phyloP scores from a whole-genome alignment of 2,329 filamentous ascomycete species.

The Trematosphaeria pertusa region DNA sequence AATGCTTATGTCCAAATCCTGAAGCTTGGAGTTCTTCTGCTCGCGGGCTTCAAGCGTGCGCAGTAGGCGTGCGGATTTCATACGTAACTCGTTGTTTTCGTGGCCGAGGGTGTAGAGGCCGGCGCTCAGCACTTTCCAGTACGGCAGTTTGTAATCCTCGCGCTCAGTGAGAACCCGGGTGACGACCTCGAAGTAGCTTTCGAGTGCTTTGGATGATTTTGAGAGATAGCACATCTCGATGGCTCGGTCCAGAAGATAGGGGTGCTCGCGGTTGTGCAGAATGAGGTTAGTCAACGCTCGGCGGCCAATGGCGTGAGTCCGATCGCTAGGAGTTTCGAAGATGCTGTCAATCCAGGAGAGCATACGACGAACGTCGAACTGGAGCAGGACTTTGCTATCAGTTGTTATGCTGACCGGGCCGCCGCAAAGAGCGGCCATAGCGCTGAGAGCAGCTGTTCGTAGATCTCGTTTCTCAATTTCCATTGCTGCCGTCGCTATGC shows the following conservation, averaged over 20 bases:
- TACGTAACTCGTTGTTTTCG: slow-evolving; percentile 85
- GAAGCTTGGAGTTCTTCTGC: slow-evolving; percentile 85
- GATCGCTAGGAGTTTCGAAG: slow-evolving; percentile 89
- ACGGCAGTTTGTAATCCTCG: slow-evolving; percentile 80
- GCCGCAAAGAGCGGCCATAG: slow-evolving; percentile 92
- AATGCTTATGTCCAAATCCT: slow-evolving; percentile 98
- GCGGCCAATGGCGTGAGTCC: slow-evolving; percentile 87
- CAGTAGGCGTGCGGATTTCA: slow-evolving; percentile 83
- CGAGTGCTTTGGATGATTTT: slow-evolving; percentile 80
- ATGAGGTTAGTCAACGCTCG: slow-evolving; percentile 90
- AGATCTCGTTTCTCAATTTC: slow-evolving; percentile 97
- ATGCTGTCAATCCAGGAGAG: slow-evolving; percentile 95
- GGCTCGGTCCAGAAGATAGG: slow-evolving; percentile 85
- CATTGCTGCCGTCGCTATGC: slow-evolving; percentile 84
- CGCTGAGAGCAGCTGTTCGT: slow-evolving; percentile 85
- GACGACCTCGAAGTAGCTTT: slow-evolving; percentile 95
- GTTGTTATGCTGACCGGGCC: slow-evolving; percentile 85
- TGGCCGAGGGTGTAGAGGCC: slow-evolving; percentile 93
- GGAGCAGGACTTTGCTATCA: slow-evolving; percentile 83
- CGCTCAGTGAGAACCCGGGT: slow-evolving; percentile 85
- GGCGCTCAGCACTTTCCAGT: slow-evolving; percentile 89
- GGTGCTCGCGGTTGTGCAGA: slow-evolving; percentile 85
- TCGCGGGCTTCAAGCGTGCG: slow-evolving; percentile 83
- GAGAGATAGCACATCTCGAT: slow-evolving; percentile 90
- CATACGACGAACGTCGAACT: slow-evolving; percentile 92